Conservation (phyloP, 331 rosid genomes). For the Stylosanthes scabra region DNA sequence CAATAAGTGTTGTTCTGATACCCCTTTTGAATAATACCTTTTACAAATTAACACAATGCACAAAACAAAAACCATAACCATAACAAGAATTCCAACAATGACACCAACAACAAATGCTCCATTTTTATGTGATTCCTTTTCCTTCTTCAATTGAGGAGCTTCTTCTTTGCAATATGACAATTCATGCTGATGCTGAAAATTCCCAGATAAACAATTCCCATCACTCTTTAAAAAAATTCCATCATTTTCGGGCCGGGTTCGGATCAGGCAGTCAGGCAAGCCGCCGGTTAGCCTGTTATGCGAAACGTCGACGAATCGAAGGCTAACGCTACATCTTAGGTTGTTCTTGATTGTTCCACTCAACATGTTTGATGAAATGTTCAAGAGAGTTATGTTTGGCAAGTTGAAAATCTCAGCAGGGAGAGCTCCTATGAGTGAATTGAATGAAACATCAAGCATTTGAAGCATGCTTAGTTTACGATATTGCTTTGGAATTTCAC, state of each 20-base stretch:
- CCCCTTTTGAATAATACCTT: conserved; percentile 52
- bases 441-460: conserved; percentile 84
- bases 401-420: conserved; percentile 69
- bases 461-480: conserved; percentile 60
- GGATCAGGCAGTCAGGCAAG: conserved; percentile 75
- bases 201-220: conserved; percentile 81
- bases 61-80: conserved; percentile 58
- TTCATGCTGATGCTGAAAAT: conserved; percentile 60
- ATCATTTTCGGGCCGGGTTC: conserved; percentile 44
- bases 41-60: conserved; percentile 52
- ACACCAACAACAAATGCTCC: conserved; percentile 52
- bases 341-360: conserved; percentile 58
- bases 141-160: conserved; percentile 30
- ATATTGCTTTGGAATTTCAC: conserved; percentile 78
- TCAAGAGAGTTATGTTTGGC: conserved; percentile 72
- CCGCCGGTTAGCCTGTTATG: conserved; percentile 69
- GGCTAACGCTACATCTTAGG: conserved; percentile 64
- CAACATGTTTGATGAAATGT: conserved; percentile 74
- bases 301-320: conserved; percentile 73
- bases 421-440: conserved; percentile 66
- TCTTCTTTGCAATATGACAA: conserved; percentile 63
- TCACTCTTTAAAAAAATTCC: conserved; percentile 55
- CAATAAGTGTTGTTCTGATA: conserved; percentile 74
- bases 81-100: conserved; percentile 63
- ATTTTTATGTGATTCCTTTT: conserved; percentile 41